Conservation (phyloP, 2,329 filamentous ascomycete genomes). For the Cladosporium sp. region DNA sequence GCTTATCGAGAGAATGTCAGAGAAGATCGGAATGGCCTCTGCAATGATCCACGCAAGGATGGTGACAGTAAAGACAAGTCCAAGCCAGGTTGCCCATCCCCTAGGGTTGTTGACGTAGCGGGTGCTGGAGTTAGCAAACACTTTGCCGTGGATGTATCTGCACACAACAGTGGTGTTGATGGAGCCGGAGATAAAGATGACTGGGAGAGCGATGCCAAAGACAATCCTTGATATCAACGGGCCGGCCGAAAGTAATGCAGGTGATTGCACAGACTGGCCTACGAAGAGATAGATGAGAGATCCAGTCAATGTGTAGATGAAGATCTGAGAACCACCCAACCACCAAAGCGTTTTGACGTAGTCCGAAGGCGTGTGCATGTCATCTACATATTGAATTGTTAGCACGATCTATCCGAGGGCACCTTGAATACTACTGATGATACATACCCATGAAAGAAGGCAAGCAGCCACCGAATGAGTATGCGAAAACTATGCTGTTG, state of each 20-base stretch:
- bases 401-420: background rate
- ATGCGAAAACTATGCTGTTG: conserved; percentile 68
- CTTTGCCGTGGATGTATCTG: conserved; percentile 60
- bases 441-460: conserved; percentile 58
- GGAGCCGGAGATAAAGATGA: conserved; percentile 68
- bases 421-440: background rate
- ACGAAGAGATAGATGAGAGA: conserved; percentile 66
- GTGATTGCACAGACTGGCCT: conserved; percentile 60
- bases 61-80: conserved; percentile 57
- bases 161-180: conserved; percentile 58
- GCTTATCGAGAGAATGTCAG: conserved; percentile 64
- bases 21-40: conserved; percentile 68
- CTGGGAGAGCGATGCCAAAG: conserved; percentile 67
- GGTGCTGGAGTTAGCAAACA: conserved; percentile 57
- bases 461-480: conserved; percentile 54
- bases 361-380: conserved; percentile 61
- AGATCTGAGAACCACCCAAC: conserved; percentile 60
- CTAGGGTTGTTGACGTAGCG: conserved; percentile 41
- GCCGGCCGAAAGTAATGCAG: conserved; percentile 63
- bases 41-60: conserved; percentile 65
- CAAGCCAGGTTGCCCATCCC: conserved; percentile 59
- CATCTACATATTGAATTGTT: conserved; percentile 35
- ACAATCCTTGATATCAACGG: conserved; percentile 60
- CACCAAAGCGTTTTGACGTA: conserved; percentile 57
- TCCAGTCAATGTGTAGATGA: conserved; percentile 63